These are phyloP conservation scores for Sporothrix curviconia DNA, from an alignment of 2,329 filamentous ascomycete species.

Conservation along the genomic window DNA sequence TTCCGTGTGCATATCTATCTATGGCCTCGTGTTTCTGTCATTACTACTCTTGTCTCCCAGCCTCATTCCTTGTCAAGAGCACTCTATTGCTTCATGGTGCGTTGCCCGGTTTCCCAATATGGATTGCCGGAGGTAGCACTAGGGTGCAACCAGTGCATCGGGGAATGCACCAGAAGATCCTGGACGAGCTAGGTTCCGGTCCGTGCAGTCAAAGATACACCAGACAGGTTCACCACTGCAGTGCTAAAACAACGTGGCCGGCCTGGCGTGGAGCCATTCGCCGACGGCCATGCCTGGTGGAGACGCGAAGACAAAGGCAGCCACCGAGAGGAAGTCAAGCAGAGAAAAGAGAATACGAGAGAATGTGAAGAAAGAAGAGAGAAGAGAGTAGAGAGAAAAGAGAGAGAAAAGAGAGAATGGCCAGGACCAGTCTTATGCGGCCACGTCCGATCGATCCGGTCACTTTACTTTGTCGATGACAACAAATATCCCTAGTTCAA, in stretches of 20 bases:
- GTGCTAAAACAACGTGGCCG: constrained; percentile 9
- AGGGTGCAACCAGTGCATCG: background rate
- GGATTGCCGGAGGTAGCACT: constrained; percentile 2
- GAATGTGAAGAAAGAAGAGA: too few species aligned
- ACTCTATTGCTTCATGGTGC: too few species aligned
- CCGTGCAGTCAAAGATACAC: too few species aligned
- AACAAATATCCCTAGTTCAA: too few species aligned
- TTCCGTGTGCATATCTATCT: background rate
- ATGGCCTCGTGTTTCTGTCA: background rate
- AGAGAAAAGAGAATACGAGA: too few species aligned
- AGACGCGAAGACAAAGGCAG: background rate
- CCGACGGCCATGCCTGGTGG: background rate
- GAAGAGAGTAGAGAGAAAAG: too few species aligned
- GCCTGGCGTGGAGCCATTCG: background rate
- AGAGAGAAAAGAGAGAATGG: too few species aligned
- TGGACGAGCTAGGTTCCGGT: too few species aligned
- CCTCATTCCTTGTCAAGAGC: background rate
- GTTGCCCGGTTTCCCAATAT: background rate
- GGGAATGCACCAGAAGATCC: too few species aligned
- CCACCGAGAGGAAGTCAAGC: background rate
- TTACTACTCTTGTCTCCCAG: background rate
- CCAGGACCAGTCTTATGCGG: too few species aligned
- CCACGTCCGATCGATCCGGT: background rate
- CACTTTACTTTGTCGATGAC: too few species aligned
- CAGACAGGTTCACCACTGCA: too few species aligned